Base-by-base conservation (phyloP, 345 rosid species). In the Murraya koenigii region DNA sequence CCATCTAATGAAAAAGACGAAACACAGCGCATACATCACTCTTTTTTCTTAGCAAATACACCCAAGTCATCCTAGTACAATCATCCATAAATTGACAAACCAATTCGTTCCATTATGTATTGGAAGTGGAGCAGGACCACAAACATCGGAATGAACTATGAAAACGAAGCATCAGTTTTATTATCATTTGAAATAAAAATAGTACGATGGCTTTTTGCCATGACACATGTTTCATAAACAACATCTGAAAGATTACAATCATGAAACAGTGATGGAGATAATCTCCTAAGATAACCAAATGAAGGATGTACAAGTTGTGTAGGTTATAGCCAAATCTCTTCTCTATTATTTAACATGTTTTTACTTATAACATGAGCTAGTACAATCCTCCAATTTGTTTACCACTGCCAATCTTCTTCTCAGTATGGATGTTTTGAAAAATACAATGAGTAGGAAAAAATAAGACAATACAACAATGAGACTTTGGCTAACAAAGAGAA, bases 371-470 rank as follows among this genome's bases (percentile, higher is more conserved):
- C 32, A 11, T 61, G 65, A 61, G 65, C 7, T 11, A 10, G 19
- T 11, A 10, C 35, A 28, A 28, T 25, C 19, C 33, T 61, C 19
- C 20, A 26, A 1, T 61, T 61, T 69, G 33, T 0, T n/a, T 67
- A 20, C 72, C 72, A 23, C 26, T 38, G 4, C 55, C 25, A 61
- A 61, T 26, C 17, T 26, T 61, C 65, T 61, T 19, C 65, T 69
- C n/a, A 56, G 55, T 41, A 69, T 69, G 56, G 72, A 69, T n/a
- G 55, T n/a, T 38, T 3, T 69, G 55, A 69, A 69, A 22, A 39
- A 39, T n/a, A 69, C 10, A 41, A 14, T 10, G 72, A 41, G 56
- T 69, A 39, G 32, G 56, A 30, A 41, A 69, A 69, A 64, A 38
- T 5, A 69, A 10, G n/a, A 20, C 33, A 38, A 41, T 23, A 41